phyloP scores from a whole-genome alignment of 179 eudicot genomes.

The Amaranthus tricolor region DNA sequence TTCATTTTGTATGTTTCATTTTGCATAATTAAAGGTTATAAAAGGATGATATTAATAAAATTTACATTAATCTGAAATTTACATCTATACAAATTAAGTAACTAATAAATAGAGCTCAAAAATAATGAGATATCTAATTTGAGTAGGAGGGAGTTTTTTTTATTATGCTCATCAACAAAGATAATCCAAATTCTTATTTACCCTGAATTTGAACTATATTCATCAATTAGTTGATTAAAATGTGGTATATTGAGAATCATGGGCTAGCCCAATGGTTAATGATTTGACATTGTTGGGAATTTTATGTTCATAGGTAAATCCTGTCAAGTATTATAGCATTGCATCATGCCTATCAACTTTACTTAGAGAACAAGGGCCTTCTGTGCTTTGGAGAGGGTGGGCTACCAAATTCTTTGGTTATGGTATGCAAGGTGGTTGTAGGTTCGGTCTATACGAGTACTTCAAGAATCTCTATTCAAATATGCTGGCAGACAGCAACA shows the following conservation, averaged over 20 bases:
- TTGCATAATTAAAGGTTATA: too few relatives aligned
- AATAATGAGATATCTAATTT: too few relatives aligned
- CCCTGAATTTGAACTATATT: not conserved
- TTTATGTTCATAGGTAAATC: constrained; percentile 49
- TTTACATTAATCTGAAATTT: too few relatives aligned
- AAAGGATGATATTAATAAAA: too few relatives aligned
- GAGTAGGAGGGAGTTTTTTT: not conserved
- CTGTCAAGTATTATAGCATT: constrained; percentile 60
- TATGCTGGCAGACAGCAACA: constrained; percentile 47
- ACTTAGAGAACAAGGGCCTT: constrained; percentile 60
- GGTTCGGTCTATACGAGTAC: constrained; percentile 75
- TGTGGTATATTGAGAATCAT: too few relatives aligned
- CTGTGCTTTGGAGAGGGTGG: constrained; percentile 81
- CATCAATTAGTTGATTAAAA: too few relatives aligned
- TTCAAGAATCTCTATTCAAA: constrained; percentile 61
- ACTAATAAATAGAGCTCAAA: too few relatives aligned
- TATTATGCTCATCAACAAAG: not conserved
- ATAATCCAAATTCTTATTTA: not conserved
- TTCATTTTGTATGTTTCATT: too few relatives aligned
- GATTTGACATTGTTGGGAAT: not conserved
- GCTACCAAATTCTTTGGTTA: constrained; percentile 64
- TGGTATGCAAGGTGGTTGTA: constrained; percentile 74
- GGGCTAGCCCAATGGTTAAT: too few relatives aligned
- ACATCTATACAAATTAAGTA: too few relatives aligned
- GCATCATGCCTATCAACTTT: constrained; percentile 53